These are phyloP conservation scores for Ploettnerulaceae sp. DNA, from an alignment of 2,329 filamentous ascomycete genomes.

Conservation along the genomic window DNA sequence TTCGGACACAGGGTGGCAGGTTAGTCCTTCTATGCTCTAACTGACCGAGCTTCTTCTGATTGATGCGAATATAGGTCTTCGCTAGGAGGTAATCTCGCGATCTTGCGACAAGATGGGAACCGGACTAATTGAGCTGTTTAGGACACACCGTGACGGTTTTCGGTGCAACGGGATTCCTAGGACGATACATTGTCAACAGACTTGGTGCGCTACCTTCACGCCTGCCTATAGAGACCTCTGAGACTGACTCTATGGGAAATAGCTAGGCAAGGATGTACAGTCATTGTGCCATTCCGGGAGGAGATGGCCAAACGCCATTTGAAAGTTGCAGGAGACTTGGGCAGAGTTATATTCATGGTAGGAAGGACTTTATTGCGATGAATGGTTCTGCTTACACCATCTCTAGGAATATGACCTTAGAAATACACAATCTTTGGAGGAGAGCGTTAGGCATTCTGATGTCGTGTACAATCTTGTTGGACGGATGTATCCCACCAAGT, in stretches of 20 bases:
- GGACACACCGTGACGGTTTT: constrained; percentile 97
- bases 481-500: constrained; percentile 95
- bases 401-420: constrained; percentile 83
- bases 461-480: constrained; percentile 96
- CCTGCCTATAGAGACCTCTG: neutral
- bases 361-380: neutral
- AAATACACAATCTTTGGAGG: constrained; percentile 93
- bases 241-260: constrained; percentile 29
- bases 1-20: constrained; percentile 86
- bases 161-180: constrained; percentile 91
- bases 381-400: neutral
- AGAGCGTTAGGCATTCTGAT: constrained; percentile 93
- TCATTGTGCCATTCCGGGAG: constrained; percentile 89
- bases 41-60: constrained; percentile 31
- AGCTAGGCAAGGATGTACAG: constrained; percentile 92
- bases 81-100: constrained; percentile 64
- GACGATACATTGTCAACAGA: constrained; percentile 95
- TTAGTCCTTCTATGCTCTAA: constrained; percentile 41
- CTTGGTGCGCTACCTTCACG: constrained; percentile 54
- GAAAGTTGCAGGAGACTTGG: constrained; percentile 92
- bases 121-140: constrained; percentile 36
- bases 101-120: constrained; percentile 5
- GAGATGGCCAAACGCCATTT: constrained; percentile 97
- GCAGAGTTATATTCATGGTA: constrained; percentile 81
- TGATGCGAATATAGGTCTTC: constrained; percentile 56